A percentile compares a stretch with the other conserved stretches of the same genome.
Conservation (phyloP, 352 stramenopile species). For the Aphanomyces euteiches region DNA sequence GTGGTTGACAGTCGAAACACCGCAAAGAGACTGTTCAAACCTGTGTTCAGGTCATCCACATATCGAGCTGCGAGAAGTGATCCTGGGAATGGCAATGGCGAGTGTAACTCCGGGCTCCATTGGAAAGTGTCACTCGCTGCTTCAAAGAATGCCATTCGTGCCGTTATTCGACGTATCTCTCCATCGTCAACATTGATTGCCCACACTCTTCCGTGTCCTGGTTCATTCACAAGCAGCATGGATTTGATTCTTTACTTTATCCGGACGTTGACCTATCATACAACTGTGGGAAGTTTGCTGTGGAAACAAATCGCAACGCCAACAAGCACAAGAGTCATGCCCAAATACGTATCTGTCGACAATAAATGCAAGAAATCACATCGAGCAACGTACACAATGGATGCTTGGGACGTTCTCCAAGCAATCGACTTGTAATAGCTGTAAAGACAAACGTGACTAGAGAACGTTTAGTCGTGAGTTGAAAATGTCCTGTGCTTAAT, state of each 20-base stretch:
- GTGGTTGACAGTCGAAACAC: not conserved
- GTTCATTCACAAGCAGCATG: slow-evolving; percentile 15
- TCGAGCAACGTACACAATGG: slow-evolving; percentile 50
- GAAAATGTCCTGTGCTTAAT: not conserved
- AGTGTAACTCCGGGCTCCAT: not conserved
- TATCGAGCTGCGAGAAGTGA: not conserved
- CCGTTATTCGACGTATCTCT: not conserved
- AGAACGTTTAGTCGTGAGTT: not conserved
- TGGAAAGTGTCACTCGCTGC: not conserved
- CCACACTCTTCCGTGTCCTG: not conserved
- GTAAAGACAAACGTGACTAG: slow-evolving; percentile 82
- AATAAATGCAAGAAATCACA: not conserved
- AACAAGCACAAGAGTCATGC: slow-evolving; percentile 57
- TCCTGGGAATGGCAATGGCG: not conserved
- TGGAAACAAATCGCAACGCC: slow-evolving; percentile 67
- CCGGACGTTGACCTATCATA: not conserved
- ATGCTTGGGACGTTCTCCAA: slow-evolving; percentile 67
- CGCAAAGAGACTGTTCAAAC: slow-evolving; percentile 4
- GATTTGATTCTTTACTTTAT: slow-evolving; percentile 4
- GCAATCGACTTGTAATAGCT: slow-evolving; percentile 66
- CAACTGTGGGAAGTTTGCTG: slow-evolving; percentile 39
- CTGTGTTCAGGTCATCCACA: not conserved
- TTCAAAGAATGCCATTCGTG: slow-evolving; percentile 2
- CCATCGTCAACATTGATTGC: not conserved
- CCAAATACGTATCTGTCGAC: slow-evolving; percentile 50